Evolutionary conservation across 2,329 filamentous ascomycete species (phyloP), one percentile per base, ranked within the genome.

Genomic region (Trichophyton simii): DNA sequence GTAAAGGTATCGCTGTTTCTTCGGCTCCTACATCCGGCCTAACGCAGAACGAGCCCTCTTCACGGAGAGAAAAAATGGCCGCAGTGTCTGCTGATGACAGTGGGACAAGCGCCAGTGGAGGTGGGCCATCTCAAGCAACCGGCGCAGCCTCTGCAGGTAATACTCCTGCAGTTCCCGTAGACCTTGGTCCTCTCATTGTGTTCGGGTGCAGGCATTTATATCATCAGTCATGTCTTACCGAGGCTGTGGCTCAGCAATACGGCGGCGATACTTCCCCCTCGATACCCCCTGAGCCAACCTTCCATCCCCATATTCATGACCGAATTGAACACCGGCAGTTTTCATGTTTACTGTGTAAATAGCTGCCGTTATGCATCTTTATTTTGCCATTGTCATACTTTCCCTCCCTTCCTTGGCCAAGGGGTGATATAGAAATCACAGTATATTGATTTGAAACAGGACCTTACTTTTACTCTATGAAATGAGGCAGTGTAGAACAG

Each of bases 141-240:
- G 18, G 36, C 6, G 55, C 22, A 58, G 8, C 18, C 9, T 31
- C 20, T 3, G 8, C 38, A 20, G 9, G 13, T 42, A 6, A 36
- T 50, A 60, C 63, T 28, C 61, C 55, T 31, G 64, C 59, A 9
- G 60, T 18, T 7, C 36, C 52, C 18, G 44, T 5, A 42, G 54
- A 57, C 3, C 55, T 46, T 44, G 71, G 70, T 5, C 71, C 77
- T 0, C 67, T 77, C 28, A 71, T 80, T 38, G 72, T 79, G 15
- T 80, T 80, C 66, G 74, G 76, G 8, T 80, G 78, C 67, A 72
- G 78, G 60, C 78, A 80, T 68, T 63, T 79, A 57, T 80, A 78
- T 67, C 78, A 80, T 67, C 75, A 72, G 25, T 70, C 69, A 42
- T 80, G 78, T 68, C 66, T 80, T 60, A 61, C 73, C 20, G 57